Evolutionary conservation across 78 protist species (phyloP), one percentile per base, ranked within the genome.

Genomic region (Monocercomonoides exilis): DNA sequence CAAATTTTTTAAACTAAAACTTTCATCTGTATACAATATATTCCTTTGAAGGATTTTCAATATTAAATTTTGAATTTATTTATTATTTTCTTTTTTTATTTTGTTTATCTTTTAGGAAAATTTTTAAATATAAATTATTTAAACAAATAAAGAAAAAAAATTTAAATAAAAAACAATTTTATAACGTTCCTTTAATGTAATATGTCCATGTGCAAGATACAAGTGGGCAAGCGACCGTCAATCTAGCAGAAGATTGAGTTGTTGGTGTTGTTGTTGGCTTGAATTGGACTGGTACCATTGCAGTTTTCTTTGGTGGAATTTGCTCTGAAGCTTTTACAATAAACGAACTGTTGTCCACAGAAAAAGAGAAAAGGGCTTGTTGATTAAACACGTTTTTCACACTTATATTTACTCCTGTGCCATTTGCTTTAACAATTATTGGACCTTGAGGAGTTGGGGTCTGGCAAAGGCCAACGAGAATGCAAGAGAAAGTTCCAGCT

Each of bases 391-490:
- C 90, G 54, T 94, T 43, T 35, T 5, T 0, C 3, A 4, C 5
- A 34, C 43, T 42, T 34, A 79, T 21, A 41, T 33, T 32, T 33
- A 4, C 5, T 33, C 43, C 82, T 4, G 4, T 21, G 82, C 45
- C 70, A 4, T 77, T 82, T n/a, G 84, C 38, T 77, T 63, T 63
- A 87, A 92, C 84, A 4, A 4, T 45, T 70, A 88, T 2, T 33
- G 96, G 96, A 5, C 96, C 96, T 64, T 90, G 93, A 46, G 93
- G 94, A 43, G 29, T 2, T 3, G 96, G 93, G 38, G 90, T 84
- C 44, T 46, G 3, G 38, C 94, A 88, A 6, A n/a, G 38, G 41
- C 94, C 96, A 1, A 43, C 0, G 43, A 94, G 89, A 1, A 77
- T 3, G 87, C 89, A 77, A 4, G 11, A 0, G 92, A 89, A 92